phyloP scores from a whole-genome alignment of 139 green algal species.

The Tetratostichococcus sp. region DNA sequence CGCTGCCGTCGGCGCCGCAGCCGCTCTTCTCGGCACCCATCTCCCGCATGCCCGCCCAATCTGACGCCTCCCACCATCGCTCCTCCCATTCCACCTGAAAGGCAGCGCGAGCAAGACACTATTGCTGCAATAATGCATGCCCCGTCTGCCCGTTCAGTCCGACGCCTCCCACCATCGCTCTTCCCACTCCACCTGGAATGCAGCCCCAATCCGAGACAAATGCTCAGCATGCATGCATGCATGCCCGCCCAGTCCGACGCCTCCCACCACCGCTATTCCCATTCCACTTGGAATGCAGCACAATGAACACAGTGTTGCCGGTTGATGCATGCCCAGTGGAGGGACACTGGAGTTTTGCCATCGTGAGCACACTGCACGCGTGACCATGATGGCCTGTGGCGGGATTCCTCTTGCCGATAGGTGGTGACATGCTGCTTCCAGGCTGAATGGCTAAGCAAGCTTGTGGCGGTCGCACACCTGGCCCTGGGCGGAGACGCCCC shows the following conservation, averaged over 20 bases:
- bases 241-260: conserved; percentile 69
- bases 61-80: conserved; percentile 75
- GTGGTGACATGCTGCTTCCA: too few relatives aligned
- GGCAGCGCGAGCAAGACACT: too few relatives aligned
- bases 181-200: conserved; percentile 60
- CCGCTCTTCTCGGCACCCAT: conserved; percentile 78
- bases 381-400: too few relatives aligned
- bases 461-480: conserved; percentile 6
- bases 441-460: too few relatives aligned
- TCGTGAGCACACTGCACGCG: too few relatives aligned
- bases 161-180: conserved; percentile 80
- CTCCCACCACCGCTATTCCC: conserved; percentile 83
- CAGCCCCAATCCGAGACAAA: too few relatives aligned
- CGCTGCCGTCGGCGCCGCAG: conserved; percentile 36
- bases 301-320: too few relatives aligned
- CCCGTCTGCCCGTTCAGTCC: conserved; percentile 73
- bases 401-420: too few relatives aligned
- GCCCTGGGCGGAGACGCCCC: conserved; percentile 29
- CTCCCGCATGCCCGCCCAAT: conserved; percentile 74
- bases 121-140: too few relatives aligned
- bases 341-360: too few relatives aligned
- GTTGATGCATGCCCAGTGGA: too few relatives aligned
- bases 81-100: conserved; percentile 71
- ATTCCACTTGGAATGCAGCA: conserved; percentile 50
- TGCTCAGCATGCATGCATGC: too few relatives aligned